Evolutionary conservation across 169 alveolate genomes (phyloP), one percentile per base, ranked within the genome.

Genomic region (Neospora caninum): DNA sequence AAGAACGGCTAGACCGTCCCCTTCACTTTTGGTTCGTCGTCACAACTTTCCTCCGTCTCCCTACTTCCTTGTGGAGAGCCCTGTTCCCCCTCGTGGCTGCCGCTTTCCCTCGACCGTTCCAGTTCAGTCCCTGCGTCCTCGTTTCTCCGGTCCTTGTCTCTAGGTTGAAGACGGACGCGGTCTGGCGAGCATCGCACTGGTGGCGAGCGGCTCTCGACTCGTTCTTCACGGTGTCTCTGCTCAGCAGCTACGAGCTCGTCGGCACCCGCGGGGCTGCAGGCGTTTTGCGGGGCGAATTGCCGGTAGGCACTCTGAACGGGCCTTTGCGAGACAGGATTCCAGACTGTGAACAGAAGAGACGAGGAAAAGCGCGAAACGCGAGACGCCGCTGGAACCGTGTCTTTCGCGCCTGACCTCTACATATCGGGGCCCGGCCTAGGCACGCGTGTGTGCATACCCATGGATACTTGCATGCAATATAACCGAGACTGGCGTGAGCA

Each of bases 161-260:
- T 10, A n/a, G 86, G 43, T n/a, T n/a, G 45, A 78, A 78, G 45
- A 9, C 86, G 22, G 45, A 78, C 39, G 1, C n/a, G 31, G 31
- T 16, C 9, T n/a, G 86, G 86, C 86, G 86, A 38, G 20, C 86
- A 25, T 18, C 86, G 39, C 42, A 38, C 49, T 78, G 86, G 86
- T 78, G 86, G 86, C 1, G 86, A n/a, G 42, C 43, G 7, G 49
- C 86, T 29, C 1, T 82, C 41, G 89, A 82, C 18, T 9, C 67
- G 25, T 42, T 82, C 53, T 41, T 38, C 53, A 0, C 67, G 34
- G 4, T 41, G 31, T 22, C 89, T 0, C 67, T 82, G 22, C 64
- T 82, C 6, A 82, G 89, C 89, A 82, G 89, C 89, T 82, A 82
- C 89, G 89, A 82, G 69, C 41, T 82, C 67, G 41, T 82, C 67